Evolutionary conservation across 768 basidiomycete genomes (phyloP).

Genomic region (Lactifluus piperatus): DNA sequence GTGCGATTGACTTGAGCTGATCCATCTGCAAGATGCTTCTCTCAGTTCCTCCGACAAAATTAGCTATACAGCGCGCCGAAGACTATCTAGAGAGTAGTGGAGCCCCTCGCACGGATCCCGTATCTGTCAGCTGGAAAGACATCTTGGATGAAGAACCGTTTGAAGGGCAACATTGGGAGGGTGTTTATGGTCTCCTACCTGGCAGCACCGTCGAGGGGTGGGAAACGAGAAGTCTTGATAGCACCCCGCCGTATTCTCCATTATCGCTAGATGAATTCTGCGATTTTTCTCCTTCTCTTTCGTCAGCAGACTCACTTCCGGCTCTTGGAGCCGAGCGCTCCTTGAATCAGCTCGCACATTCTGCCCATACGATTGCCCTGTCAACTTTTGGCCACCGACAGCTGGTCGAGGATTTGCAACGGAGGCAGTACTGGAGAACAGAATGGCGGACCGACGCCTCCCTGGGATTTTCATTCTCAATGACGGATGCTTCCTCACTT

Average conservation of each 20-base stretch:
- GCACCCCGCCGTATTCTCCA: conserved; percentile 61
- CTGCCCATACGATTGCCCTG: neutral
- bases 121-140: conserved; percentile 60
- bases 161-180: conserved; percentile 82
- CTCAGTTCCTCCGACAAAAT: conserved; percentile 41
- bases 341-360: neutral
- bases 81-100: conserved; percentile 38
- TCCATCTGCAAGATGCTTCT: conserved; percentile 40
- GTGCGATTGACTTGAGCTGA: neutral
- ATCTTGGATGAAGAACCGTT: conserved; percentile 78
- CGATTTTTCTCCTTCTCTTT: conserved; percentile 15
- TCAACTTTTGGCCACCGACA: conserved; percentile 35
- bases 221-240: conserved; percentile 43
- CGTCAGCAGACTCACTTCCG: conserved; percentile 18
- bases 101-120: conserved; percentile 34
- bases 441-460: conserved; percentile 49
- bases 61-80: conserved; percentile 47
- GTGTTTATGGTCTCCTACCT: conserved; percentile 48
- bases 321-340: neutral
- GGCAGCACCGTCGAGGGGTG: conserved; percentile 38
- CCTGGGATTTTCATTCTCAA: conserved; percentile 40
- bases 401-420: conserved; percentile 52
- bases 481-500: conserved; percentile 66
- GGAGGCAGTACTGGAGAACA: conserved; percentile 65
- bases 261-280: conserved; percentile 28